Evolutionary conservation across 2,329 filamentous ascomycete genomes (phyloP).

Genomic region (Neurospora sp.): DNA sequence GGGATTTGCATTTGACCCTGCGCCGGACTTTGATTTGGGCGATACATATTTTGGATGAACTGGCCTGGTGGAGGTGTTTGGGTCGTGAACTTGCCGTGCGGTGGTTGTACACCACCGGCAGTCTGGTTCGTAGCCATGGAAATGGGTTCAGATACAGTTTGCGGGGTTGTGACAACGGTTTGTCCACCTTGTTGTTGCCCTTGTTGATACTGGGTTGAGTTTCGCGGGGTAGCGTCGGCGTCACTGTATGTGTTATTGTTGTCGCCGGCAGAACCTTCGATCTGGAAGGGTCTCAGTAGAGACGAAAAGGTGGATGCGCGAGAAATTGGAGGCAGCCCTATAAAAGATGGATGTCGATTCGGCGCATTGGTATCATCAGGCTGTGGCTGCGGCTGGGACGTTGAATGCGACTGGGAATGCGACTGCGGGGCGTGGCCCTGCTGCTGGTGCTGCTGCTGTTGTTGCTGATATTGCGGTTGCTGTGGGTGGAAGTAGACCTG

Average conservation of each 20-base stretch:
- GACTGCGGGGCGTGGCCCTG: slow-evolving; percentile 10
- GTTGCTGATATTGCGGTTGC: slow-evolving; percentile 17
- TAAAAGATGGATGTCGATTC: slow-evolving; percentile 40
- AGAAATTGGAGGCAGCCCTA: slow-evolving; percentile 49
- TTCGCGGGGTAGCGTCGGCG: slow-evolving; percentile 1
- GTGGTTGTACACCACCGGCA: slow-evolving; percentile 3
- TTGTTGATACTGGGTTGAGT: slow-evolving; percentile 4
- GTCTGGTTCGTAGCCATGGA: slow-evolving; percentile 6
- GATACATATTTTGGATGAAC: slow-evolving; percentile 15
- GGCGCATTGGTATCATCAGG: slow-evolving; percentile 19
- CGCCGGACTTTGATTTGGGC: slow-evolving; percentile 12
- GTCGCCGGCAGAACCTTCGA: slow-evolving; percentile 9
- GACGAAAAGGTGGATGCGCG: slow-evolving; percentile 44
- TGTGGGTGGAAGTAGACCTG: slow-evolving; percentile 8
- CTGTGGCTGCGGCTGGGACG: slow-evolving; percentile 12
- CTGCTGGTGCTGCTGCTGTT: slow-evolving; percentile 16
- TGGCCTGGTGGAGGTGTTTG: slow-evolving; percentile 5
- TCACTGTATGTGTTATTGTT: slow-evolving; percentile 2
- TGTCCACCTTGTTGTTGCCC: slow-evolving; percentile 1
- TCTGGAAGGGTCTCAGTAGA: slow-evolving; percentile 23
- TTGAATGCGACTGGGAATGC: slow-evolving; percentile 2
- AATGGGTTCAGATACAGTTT: background rate
- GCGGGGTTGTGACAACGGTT: slow-evolving; percentile 4
- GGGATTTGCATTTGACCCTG: slow-evolving; percentile 10
- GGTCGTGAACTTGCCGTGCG: slow-evolving; percentile 8